Base-by-base conservation (phyloP, 2,329 filamentous ascomycete species). In the Talaromyces pinophilus region DNA sequence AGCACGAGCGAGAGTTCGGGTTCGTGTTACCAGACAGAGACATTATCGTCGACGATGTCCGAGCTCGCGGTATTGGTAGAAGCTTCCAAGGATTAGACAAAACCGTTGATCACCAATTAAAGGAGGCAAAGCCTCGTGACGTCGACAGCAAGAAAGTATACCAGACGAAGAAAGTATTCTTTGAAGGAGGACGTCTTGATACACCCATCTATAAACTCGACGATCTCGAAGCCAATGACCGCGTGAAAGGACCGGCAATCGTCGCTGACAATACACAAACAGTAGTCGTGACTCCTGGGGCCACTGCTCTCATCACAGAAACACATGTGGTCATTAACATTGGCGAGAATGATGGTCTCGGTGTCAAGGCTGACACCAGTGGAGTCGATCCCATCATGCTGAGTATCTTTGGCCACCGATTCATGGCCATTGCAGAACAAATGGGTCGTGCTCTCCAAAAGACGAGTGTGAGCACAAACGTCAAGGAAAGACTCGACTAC, bases 1-100 rank as follows among this genome's bases (percentile, higher is more conserved):
- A 96, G 71, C 93, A 97, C 74, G 89, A 92, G 62, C 93, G 95
- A 74, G 93, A 97, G 74, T 97, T 97, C 74, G 93, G 93, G 0
- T 97, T 97, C 74, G 96, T 91, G 0, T 82, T 97, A 2, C 88
- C 88, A 28, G 91, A 96, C 67, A 85, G 93, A 64, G 92, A 97
- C 71, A 92, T 97, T 63, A 93, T 97, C 55, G 85, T 97, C 7
- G 93, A 97, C 69, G 93, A 97, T 76, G 91, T 97, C 2, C 88
- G 93, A 48, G 91, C 93, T 5, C 86, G 94, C 65, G 92, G 92
- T 15, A 96, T 97, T 68, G 93, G 92, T 57, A 96, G 93, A 83
- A 94, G 92, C 55, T 94, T 93, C 76, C 85, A 91, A 63, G 89
- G 90, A 55, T 82, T 90, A 35, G 91, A 92, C 67, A 90, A 92